Evolutionary conservation across 1,284 basidiomycete genomes (phyloP).

Genomic region (Wallemia hederae): DNA sequence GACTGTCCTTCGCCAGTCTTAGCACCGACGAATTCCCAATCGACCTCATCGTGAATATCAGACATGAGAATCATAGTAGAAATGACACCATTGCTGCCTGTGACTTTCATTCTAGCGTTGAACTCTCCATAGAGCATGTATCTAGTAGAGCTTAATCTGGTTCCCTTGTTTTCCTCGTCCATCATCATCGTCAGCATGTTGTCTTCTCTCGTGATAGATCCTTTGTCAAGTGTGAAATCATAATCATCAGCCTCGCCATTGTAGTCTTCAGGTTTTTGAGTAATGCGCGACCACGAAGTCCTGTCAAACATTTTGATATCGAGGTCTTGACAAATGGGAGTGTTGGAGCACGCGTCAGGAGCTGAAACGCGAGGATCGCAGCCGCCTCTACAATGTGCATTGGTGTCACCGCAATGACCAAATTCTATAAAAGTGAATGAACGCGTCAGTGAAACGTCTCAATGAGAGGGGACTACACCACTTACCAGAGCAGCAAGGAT

Average conservation of each 20-base stretch:
- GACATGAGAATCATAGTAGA: conserved; percentile 64
- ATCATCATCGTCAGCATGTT: conserved; percentile 35
- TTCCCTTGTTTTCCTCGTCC: conserved; percentile 38
- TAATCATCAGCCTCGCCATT: conserved; percentile 41
- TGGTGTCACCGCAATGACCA: not conserved
- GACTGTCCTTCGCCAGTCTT: conserved; percentile 34
- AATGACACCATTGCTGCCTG: conserved; percentile 35
- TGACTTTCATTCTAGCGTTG: conserved; percentile 29
- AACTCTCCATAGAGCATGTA: conserved; percentile 53
- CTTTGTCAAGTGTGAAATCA: conserved; percentile 30
- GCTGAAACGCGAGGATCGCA: not conserved
- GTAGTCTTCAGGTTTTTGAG: conserved; percentile 25
- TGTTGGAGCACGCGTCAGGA: not conserved
- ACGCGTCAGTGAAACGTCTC: not conserved
- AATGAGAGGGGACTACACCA: not conserved
- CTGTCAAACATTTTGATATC: not conserved
- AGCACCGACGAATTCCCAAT: conserved; percentile 9
- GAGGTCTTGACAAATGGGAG: not conserved
- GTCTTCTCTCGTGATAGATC: conserved; percentile 29
- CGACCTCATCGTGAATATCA: conserved; percentile 27
- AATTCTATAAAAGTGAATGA: too few relatives aligned
- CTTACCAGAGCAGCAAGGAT: not conserved
- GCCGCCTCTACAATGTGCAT: not conserved
- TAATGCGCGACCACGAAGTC: conserved; percentile 23
- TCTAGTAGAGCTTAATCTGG: conserved; percentile 40